Percentiles rank a stretch among this genome's conserved stretches.
Evolutionary conservation across 2,329 filamentous ascomycete species (phyloP).

Genomic region (Thelonectria rubi): DNA sequence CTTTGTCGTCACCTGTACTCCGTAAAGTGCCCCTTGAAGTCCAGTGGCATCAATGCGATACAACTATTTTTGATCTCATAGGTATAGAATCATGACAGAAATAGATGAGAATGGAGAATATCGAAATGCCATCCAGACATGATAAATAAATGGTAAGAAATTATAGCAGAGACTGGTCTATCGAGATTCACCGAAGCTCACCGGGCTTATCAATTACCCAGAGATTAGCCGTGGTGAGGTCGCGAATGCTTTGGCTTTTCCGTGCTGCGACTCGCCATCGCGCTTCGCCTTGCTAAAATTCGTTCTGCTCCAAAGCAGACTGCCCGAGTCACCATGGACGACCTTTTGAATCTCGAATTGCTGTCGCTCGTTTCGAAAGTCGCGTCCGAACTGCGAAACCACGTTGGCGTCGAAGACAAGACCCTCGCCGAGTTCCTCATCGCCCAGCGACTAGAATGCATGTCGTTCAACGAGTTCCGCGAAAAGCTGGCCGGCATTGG

Average conservation of each 20-base stretch:
- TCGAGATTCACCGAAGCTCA: constrained; percentile 3
- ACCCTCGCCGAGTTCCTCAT: constrained; percentile 97
- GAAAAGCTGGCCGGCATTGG: constrained; percentile 77
- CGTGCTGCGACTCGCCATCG: constrained; percentile 11
- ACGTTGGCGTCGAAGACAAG: constrained; percentile 91
- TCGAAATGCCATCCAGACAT: background rate
- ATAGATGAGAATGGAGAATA: too few species aligned
- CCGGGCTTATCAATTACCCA: constrained; percentile 21
- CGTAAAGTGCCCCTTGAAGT: too few species aligned
- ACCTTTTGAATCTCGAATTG: constrained; percentile 89
- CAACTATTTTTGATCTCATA: too few species aligned
- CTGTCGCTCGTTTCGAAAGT: constrained; percentile 95
- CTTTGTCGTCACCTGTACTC: too few species aligned
- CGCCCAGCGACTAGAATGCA: constrained; percentile 82
- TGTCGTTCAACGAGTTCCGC: constrained; percentile 77
- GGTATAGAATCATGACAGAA: too few species aligned
- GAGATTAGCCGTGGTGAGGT: constrained; percentile 27
- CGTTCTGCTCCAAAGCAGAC: constrained; percentile 33
- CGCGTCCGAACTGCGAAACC: constrained; percentile 92
- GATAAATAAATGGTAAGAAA: background rate
- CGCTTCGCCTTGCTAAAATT: constrained; percentile 15
- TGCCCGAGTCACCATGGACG: constrained; percentile 74
- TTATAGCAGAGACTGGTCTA: background rate
- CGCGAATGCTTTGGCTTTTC: constrained; percentile 20
- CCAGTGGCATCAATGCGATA: too few species aligned